These are phyloP conservation scores for Rosa multiflora DNA, from an alignment of 306 rosid genomes.

Conservation along the genomic window DNA sequence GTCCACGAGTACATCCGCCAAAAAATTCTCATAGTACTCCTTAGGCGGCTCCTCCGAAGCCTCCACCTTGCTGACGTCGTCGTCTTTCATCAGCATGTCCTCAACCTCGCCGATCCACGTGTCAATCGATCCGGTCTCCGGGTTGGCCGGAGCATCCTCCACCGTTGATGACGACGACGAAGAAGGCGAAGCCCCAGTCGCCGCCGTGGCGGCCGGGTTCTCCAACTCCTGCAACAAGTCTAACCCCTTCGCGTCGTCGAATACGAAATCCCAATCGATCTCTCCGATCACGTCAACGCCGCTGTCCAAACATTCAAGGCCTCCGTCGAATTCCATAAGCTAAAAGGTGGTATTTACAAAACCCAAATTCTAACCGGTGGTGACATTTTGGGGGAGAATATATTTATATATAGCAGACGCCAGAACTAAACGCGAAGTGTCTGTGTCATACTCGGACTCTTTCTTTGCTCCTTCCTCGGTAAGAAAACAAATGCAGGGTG, in stretches of 20 bases:
- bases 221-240: constrained; percentile 7
- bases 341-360: not conserved
- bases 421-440: not conserved
- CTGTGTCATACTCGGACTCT: not conserved
- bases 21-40: constrained; percentile 17
- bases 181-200: constrained; percentile 2
- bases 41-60: constrained; percentile 20
- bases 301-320: not conserved
- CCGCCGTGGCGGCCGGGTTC: not conserved
- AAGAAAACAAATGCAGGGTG: not conserved
- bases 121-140: constrained; percentile 22
- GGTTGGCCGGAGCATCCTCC: constrained; percentile 11
- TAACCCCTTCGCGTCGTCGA: constrained; percentile 24
- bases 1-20: constrained; percentile 41
- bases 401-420: not conserved
- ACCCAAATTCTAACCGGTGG: not conserved
- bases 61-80: not conserved
- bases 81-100: constrained; percentile 55
- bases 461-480: not conserved
- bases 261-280: constrained; percentile 39
- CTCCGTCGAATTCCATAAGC: constrained; percentile 28
- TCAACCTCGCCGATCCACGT: constrained; percentile 49
- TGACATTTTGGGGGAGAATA: not conserved
- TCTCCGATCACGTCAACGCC: constrained; percentile 24
- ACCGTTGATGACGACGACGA: constrained; percentile 7